These are phyloP conservation scores for Coemansia reversa DNA, from an alignment of 192 early-diverging fungal genomes.

Conservation along the genomic window DNA sequence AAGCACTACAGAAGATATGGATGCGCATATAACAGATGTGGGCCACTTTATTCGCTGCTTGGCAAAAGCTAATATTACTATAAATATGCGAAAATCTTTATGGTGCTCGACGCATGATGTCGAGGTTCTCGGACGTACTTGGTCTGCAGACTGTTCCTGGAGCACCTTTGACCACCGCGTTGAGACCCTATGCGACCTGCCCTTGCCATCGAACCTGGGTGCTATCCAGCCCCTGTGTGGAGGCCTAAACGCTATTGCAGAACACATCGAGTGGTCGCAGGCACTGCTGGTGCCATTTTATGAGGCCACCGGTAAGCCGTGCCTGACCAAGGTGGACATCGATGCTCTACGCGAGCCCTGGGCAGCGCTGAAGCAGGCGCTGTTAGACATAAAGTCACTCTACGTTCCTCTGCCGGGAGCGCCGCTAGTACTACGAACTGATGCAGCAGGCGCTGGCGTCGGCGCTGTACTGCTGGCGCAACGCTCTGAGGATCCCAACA, in stretches of 20 bases:
- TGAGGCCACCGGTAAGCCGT: constrained; percentile 2
- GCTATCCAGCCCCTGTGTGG: constrained; percentile 14
- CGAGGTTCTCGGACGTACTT: constrained; percentile 6
- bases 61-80: constrained; percentile 10
- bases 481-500: constrained; percentile 4
- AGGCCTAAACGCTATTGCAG: constrained; percentile 20
- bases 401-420: too few relatives aligned
- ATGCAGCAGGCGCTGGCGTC: too few relatives aligned
- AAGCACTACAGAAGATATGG: background rate
- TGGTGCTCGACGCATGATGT: constrained; percentile 6
- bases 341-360: constrained; percentile 6
- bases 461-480: constrained; percentile 9
- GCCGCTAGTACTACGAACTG: too few relatives aligned
- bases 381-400: too few relatives aligned
- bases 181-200: constrained; percentile 3
- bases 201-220: constrained; percentile 10
- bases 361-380: constrained; percentile 3
- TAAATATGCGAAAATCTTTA: constrained; percentile 23
- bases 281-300: constrained; percentile 29
- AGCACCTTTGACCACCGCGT: background rate
- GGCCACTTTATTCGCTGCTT: background rate
- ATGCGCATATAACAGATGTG: constrained; percentile 20
- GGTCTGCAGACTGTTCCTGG: constrained; percentile 14
- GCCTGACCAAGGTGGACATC: constrained; percentile 7
- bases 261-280: constrained; percentile 22